Base-by-base conservation (phyloP, 2,329 filamentous ascomycete genomes). In the Escovopsis weberi region DNA sequence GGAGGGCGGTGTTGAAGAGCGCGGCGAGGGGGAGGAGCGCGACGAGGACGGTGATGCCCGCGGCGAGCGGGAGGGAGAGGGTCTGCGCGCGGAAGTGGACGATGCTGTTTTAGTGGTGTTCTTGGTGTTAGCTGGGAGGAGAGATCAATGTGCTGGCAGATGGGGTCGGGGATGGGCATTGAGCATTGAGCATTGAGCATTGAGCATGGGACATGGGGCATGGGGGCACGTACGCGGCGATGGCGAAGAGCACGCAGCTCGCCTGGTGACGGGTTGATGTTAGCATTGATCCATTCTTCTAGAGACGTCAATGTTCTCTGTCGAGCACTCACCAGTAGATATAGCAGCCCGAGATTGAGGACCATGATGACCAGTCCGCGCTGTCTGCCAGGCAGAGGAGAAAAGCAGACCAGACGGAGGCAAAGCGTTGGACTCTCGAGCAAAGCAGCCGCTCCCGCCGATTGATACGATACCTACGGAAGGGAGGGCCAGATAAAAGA, bases 1-100 rank as follows among this genome's bases (percentile, higher is more conserved):
- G 56, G 42, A 57, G 53, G 43, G 59, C 50, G 35, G 62, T 56
- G 35, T 66, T 65, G 40, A 60, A 40, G 32, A 59, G 57, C 32
- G 59, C 57, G 43, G 59, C 15, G n/a, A 68, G 48, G 34, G 67
- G 66, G 3, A 69, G 60, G 37, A 68, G 45, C 39, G 61, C 56
- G 15, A 60, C 55, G 12, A 64, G 44, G 42, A 66, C 49, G 26
- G 65, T 63, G 8, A 64, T 41, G 38, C 38, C 44, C 0, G 59
- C 51, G 2, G 61, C 54, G 41, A 67, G 50, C 26, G 64, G 64
- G 6, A 70, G 62, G 23, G 63, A 65, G 35, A 69, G 60, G 40
- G 53, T 54, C 12, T 55, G 45, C 44, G 53, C 55, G 47, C 60
- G 58, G 50, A 65, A 51, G 49, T 68, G 63, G 41, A 63, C 53